Conservation (phyloP, 164 flowering plant species). For the Akebia trifoliata region DNA sequence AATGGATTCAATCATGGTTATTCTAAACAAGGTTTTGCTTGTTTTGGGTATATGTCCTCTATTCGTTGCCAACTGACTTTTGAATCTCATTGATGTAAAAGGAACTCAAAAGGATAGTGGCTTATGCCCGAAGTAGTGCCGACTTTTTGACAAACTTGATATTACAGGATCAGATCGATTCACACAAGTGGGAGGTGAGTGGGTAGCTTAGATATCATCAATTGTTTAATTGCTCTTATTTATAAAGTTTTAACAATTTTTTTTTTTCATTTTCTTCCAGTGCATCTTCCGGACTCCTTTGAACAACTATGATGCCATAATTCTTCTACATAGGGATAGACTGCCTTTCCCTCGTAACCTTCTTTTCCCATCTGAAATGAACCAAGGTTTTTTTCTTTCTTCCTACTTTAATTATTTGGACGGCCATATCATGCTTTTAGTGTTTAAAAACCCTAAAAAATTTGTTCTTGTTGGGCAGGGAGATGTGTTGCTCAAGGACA, state of each 20-base stretch:
- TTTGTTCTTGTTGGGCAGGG: slow-evolving; percentile 35
- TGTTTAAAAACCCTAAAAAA: background rate
- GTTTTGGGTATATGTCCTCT: background rate
- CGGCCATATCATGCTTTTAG: background rate
- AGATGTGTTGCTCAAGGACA: slow-evolving; percentile 59
- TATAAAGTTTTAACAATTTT: background rate
- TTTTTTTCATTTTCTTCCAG: slow-evolving; percentile 35
- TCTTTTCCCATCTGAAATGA: slow-evolving; percentile 73
- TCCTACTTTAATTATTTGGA: background rate
- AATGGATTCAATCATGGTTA: too few relatives aligned
- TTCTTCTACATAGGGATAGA: slow-evolving; percentile 79
- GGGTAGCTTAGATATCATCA: background rate
- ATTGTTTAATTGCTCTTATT: background rate
- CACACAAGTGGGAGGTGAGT: slow-evolving; percentile 80
- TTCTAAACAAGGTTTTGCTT: background rate
- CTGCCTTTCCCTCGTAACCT: slow-evolving; percentile 75
- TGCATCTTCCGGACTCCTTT: slow-evolving; percentile 82
- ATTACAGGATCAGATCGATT: slow-evolving; percentile 42
- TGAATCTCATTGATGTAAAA: slow-evolving; percentile 24
- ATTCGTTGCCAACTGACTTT: background rate
- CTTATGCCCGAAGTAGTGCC: slow-evolving; percentile 86
- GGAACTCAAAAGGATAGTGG: slow-evolving; percentile 74
- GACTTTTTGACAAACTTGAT: slow-evolving; percentile 57
- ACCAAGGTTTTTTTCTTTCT: slow-evolving; percentile 39
- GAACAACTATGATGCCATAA: slow-evolving; percentile 82